Base-by-base conservation (phyloP, 164 flowering plant species). In the Vitis cinerea region DNA sequence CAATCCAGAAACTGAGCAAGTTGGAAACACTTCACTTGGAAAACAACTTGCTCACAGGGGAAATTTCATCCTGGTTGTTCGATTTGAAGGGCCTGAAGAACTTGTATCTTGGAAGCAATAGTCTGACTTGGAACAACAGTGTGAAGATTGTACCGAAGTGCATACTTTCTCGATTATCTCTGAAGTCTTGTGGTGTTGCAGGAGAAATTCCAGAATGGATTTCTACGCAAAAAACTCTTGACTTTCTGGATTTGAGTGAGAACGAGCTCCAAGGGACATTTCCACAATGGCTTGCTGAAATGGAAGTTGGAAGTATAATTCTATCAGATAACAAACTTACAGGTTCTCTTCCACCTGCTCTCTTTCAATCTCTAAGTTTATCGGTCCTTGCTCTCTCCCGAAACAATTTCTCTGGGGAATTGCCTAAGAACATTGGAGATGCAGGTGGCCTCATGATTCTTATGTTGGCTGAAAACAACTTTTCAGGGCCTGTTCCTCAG, bases 121-220 rank as follows among this genome's bases (percentile, higher is more conserved):
- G 71, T 9, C 72, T 82, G 16, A 72, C 65, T 29, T 85, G 87
- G 91, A 78, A 81, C 49, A 74, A 72, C 65, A 79, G 23, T 50
- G 63, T 10, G 3, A 69, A 19, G 27, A 15, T 81, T 11, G 55
- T 59, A 63, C 85, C 85, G 11, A 79, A 77, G 63, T 76, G 76
- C 27, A 67, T 50, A 63, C 55, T 85, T 14, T 67, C 81, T 63
- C 51, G 48, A 27, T 50, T 85, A 17, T 81, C 81, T 11, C 58
- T 83, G 75, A 72, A 58, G 51, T 81, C 86, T 17, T 85, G 88
- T 67, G 62, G 67, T n/a, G 30, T 87, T 44, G 30, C 68, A 15
- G 86, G 87, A 10, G 51, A 53, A 7, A 79, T 85, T 13, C 91
- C 91, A 9, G 4, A 16, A 12, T 87, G 88, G 88, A 59, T 87